These are phyloP conservation scores for Cladophialophora bantiana DNA, from an alignment of 2,329 filamentous ascomycete species.

Conservation along the genomic window DNA sequence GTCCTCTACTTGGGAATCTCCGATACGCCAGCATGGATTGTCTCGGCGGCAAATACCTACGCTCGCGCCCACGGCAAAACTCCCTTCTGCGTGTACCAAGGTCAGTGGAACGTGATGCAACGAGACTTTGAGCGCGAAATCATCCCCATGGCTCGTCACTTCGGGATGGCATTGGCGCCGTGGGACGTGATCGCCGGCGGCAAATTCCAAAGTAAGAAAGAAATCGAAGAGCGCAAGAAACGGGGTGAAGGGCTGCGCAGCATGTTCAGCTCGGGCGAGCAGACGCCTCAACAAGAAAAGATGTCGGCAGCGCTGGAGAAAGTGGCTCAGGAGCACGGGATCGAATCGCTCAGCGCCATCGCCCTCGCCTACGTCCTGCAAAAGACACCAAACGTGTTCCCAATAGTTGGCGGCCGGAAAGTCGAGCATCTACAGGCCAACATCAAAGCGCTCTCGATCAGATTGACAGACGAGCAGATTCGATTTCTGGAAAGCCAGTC, in stretches of 20 bases:
- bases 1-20: slow-evolving; percentile 53
- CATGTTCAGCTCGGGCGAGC: slow-evolving; percentile 52
- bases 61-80: slow-evolving; percentile 50
- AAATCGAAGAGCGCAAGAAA: slow-evolving; percentile 53
- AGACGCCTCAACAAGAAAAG: slow-evolving; percentile 33
- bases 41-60: slow-evolving; percentile 50
- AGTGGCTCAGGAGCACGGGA: slow-evolving; percentile 55
- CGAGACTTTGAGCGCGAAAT: slow-evolving; percentile 53
- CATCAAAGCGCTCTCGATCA: slow-evolving; percentile 68
- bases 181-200: slow-evolving; percentile 67
- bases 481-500: slow-evolving; percentile 60
- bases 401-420: slow-evolving; percentile 74
- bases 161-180: slow-evolving; percentile 59
- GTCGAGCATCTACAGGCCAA: slow-evolving; percentile 73
- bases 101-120: slow-evolving; percentile 49
- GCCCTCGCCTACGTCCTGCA: slow-evolving; percentile 77
- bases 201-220: slow-evolving; percentile 58
- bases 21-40: slow-evolving; percentile 52
- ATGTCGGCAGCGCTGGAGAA: slow-evolving; percentile 39
- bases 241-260: slow-evolving; percentile 40
- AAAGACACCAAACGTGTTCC: slow-evolving; percentile 75
- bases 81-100: slow-evolving; percentile 50
- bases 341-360: slow-evolving; percentile 64
- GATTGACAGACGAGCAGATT: slow-evolving; percentile 61
- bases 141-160: slow-evolving; percentile 50